phyloP scores from a whole-genome alignment of 768 basidiomycete genomes.

The Kwoniella sp. region DNA sequence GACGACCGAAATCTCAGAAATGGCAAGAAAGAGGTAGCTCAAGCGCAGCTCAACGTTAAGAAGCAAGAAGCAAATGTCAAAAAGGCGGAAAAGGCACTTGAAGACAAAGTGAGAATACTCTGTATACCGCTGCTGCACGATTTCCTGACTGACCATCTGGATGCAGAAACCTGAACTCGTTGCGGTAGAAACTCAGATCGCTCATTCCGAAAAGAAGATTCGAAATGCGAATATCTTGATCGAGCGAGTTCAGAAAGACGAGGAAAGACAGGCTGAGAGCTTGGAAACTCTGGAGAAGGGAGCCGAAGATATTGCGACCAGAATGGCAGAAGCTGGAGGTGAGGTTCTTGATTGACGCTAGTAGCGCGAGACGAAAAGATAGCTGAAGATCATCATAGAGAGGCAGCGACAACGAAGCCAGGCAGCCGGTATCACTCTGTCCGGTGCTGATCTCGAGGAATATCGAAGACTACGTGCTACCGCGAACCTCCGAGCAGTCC shows the following conservation, averaged over 20 bases:
- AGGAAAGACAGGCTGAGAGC: constrained; percentile 55
- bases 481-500: constrained; percentile 76
- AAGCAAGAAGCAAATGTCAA: constrained; percentile 86
- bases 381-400: constrained; percentile 60
- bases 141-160: not conserved
- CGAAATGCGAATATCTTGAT: constrained; percentile 68
- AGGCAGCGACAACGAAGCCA: constrained; percentile 72
- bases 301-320: constrained; percentile 66
- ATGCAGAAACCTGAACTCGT: constrained; percentile 79
- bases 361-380: not conserved
- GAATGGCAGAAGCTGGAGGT: constrained; percentile 81
- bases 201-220: constrained; percentile 77
- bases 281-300: constrained; percentile 64
- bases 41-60: constrained; percentile 70
- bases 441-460: constrained; percentile 80
- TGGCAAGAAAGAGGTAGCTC: constrained; percentile 78
- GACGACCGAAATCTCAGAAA: constrained; percentile 71
- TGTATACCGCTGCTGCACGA: not conserved
- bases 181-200: constrained; percentile 80
- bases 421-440: constrained; percentile 71
- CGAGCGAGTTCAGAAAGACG: constrained; percentile 69
- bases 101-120: constrained; percentile 67
- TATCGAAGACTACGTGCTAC: constrained; percentile 82
- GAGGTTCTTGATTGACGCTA: too few species aligned
- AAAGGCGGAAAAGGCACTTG: constrained; percentile 84